These are phyloP conservation scores for Metschnikowia matae DNA, from an alignment of 805 yeast species.

Conservation along the genomic window DNA sequence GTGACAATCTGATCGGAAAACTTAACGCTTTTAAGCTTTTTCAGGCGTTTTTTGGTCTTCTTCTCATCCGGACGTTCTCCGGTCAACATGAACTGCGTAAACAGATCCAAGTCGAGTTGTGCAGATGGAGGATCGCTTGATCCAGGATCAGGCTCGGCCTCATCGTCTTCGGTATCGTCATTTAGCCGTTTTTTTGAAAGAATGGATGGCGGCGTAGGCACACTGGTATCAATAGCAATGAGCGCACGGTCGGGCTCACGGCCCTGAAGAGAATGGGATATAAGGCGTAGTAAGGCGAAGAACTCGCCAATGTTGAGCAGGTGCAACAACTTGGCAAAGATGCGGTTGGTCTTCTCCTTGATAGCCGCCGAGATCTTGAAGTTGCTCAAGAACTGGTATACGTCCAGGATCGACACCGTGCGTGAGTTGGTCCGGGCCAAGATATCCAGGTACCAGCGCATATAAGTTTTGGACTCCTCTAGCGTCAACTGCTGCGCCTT, in stretches of 20 bases:
- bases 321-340: conserved; percentile 48
- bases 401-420: conserved; percentile 68
- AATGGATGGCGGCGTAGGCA: conserved; percentile 80
- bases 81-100: conserved; percentile 77
- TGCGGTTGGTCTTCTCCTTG: conserved; percentile 47
- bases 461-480: conserved; percentile 78
- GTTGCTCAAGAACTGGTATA: conserved; percentile 72
- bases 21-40: conserved; percentile 57
- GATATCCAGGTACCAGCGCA: conserved; percentile 90
- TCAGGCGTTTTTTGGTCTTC: conserved; percentile 37
- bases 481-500: conserved; percentile 63
- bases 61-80: conserved; percentile 63
- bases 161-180: conserved; percentile 36
- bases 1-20: conserved; percentile 65
- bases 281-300: conserved; percentile 77
- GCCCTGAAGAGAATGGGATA: conserved; percentile 65
- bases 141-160: conserved; percentile 11
- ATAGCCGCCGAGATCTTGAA: conserved; percentile 57
- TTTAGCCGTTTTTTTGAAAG: conserved; percentile 54
- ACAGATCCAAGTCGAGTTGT: conserved; percentile 76
- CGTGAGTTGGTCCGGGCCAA: conserved; percentile 65
- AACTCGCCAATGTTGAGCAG: conserved; percentile 85
- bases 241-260: conserved; percentile 49
- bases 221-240: conserved; percentile 53
- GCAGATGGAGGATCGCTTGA: conserved; percentile 7